A percentile compares a stretch with the other conserved stretches of the same genome.
These are phyloP conservation scores for Nakaseomyces nivariensis DNA, from an alignment of 1,139 yeast genomes.

Conservation along the genomic window DNA sequence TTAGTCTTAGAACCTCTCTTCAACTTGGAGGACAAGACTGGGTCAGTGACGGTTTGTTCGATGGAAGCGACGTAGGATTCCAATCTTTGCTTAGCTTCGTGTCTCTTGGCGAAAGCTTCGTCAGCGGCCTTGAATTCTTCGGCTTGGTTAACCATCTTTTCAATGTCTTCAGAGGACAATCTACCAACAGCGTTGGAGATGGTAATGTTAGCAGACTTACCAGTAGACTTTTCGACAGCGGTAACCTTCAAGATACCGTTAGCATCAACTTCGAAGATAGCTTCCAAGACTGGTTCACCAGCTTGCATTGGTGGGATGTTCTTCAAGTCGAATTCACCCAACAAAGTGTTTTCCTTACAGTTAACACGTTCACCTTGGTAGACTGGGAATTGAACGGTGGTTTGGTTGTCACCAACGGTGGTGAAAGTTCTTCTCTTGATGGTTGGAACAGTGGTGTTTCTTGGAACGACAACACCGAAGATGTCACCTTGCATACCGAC, in stretches of 20 bases:
- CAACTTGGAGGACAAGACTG: conserved; percentile 94
- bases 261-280: conserved; percentile 98
- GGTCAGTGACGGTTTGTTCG: conserved; percentile 95
- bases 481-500: conserved; percentile 99
- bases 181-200: conserved; percentile 99
- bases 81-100: conserved; percentile 98
- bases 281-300: conserved; percentile 99
- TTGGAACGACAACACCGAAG: conserved; percentile 98
- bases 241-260: conserved; percentile 99
- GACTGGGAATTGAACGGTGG: conserved; percentile 99
- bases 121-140: conserved; percentile 98
- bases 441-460: conserved; percentile 99
- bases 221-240: conserved; percentile 98
- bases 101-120: conserved; percentile 99
- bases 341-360: conserved; percentile 97
- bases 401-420: conserved; percentile 98
- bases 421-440: conserved; percentile 99
- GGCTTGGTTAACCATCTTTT: conserved; percentile 97
- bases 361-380: conserved; percentile 99
- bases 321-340: conserved; percentile 99
- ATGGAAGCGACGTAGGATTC: conserved; percentile 98
- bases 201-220: conserved; percentile 98
- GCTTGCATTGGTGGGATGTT: conserved; percentile 99
- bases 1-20: conserved; percentile 97
- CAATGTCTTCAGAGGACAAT: conserved; percentile 94